Conservation (phyloP, 371 early-diverging fungal genomes). For the Agmasoma carcini region DNA sequence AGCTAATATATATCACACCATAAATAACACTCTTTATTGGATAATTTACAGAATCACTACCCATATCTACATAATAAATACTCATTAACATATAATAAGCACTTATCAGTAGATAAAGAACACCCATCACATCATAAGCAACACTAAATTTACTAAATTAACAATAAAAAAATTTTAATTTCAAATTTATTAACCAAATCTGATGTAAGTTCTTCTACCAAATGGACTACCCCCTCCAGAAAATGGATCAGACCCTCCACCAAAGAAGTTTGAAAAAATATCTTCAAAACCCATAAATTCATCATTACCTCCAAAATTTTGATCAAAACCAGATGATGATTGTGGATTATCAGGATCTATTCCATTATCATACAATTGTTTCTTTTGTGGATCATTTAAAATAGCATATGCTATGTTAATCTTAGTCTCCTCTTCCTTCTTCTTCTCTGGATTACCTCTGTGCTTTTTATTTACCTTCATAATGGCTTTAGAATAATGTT, state of each 20-base stretch:
- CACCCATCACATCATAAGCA: no score
- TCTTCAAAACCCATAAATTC: constrained; percentile 11
- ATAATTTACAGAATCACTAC: no score
- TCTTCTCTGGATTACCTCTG: constrained; percentile 9
- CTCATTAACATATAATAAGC: no score
- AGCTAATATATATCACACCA: no score
- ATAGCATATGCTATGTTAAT: constrained; percentile 46
- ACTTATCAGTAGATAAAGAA: no score
- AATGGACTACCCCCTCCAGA: no score
- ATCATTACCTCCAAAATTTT: background rate
- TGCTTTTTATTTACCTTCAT: constrained; percentile 11
- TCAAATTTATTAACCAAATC: no score
- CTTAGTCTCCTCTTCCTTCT: constrained; percentile 11
- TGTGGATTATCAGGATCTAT: constrained; percentile 38
- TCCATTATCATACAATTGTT: constrained; percentile 50
- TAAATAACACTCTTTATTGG: no score
- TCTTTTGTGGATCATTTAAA: constrained; percentile 30
- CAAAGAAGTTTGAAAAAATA: constrained; percentile 6
- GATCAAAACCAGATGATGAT: background rate
- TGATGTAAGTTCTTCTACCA: no score
- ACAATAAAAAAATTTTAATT: no score
- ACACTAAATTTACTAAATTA: no score
- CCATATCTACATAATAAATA: no score
- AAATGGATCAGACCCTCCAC: constrained; percentile 19
- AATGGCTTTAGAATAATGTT: constrained; percentile 29